Conservation (phyloP, 345 rosid species). For the Sapria himalayana region DNA sequence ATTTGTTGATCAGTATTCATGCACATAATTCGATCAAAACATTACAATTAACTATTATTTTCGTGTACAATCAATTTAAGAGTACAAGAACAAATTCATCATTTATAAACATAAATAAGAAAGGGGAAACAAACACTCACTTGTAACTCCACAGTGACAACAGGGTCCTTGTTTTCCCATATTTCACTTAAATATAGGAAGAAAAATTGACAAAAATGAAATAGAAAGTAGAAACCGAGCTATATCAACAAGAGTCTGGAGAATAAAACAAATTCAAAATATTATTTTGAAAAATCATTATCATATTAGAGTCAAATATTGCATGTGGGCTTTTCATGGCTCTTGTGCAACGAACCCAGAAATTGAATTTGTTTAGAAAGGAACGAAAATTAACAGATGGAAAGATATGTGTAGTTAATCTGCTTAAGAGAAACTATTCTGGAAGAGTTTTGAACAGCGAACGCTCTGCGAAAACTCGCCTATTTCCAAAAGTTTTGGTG, state of each 20-base stretch:
- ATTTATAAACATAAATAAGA: constrained; percentile 4
- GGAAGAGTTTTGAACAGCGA: constrained; percentile 24
- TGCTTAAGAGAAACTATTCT: constrained; percentile 12
- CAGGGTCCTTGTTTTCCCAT: constrained; percentile 99
- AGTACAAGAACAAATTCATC: too few relatives aligned
- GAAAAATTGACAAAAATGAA: constrained; percentile 7
- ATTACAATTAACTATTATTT: too few relatives aligned
- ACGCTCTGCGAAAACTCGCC: constrained; percentile 38
- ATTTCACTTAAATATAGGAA: constrained; percentile 13
- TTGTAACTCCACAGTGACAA: constrained; percentile 94
- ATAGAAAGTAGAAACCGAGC: constrained; percentile 3
- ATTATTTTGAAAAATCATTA: constrained; percentile 3
- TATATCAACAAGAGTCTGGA: constrained; percentile 10
- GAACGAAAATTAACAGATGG: constrained; percentile 2
- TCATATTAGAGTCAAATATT: constrained; percentile 14
- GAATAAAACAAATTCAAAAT: constrained; percentile 6
- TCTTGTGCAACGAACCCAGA: constrained; percentile 22
- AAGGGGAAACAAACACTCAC: constrained; percentile 75
- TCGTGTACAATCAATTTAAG: too few relatives aligned
- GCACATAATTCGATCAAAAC: too few relatives aligned
- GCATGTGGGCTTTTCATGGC: constrained; percentile 15
- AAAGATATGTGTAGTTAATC: constrained; percentile 10
- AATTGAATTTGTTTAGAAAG: constrained; percentile 12
- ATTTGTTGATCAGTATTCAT: too few relatives aligned
- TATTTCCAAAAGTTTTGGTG: too few relatives aligned